These are phyloP conservation scores for Pluteus cervinus DNA, from an alignment of 768 basidiomycete genomes.

Conservation along the genomic window DNA sequence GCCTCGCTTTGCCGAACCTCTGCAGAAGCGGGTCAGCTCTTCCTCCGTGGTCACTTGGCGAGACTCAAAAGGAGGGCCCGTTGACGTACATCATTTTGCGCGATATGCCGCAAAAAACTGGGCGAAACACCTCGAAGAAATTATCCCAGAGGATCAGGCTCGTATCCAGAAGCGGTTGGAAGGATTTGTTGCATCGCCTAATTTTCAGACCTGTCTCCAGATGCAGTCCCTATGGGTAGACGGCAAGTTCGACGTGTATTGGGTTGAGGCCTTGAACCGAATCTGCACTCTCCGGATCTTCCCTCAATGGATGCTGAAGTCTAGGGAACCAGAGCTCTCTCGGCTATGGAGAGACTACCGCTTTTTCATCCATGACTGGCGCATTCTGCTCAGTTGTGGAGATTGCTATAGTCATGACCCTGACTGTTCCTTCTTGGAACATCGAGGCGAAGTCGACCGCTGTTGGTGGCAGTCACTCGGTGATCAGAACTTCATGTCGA, in stretches of 20 bases:
- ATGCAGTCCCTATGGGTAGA: conserved; percentile 25
- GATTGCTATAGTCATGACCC: conserved; percentile 5
- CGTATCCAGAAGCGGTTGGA: conserved; percentile 9
- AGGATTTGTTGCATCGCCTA: conserved; percentile 18
- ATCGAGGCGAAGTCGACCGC: conserved; percentile 18
- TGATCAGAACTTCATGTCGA: conserved; percentile 17
- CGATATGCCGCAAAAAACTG: conserved; percentile 25
- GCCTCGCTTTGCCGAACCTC: conserved; percentile 11
- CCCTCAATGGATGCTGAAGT: conserved; percentile 25
- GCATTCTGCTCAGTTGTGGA: conserved; percentile 13
- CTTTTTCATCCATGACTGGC: conserved; percentile 20
- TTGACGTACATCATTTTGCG: conserved; percentile 19
- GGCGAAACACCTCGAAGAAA: conserved; percentile 22
- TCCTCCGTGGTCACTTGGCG: conserved; percentile 13
- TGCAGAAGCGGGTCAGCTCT: conserved; percentile 9
- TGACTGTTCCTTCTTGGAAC: conserved; percentile 6
- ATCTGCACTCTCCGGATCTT: conserved; percentile 13
- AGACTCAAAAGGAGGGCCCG: conserved; percentile 13
- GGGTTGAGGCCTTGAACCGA: not conserved
- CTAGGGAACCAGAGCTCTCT: not conserved
- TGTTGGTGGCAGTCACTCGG: conserved; percentile 24
- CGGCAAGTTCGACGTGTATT: conserved; percentile 17
- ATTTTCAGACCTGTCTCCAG: conserved; percentile 24
- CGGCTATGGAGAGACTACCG: conserved; percentile 16
- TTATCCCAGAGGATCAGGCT: conserved; percentile 2